Base-by-base conservation (phyloP, 192 early-diverging fungal species). In the Coemansia sp. region DNA sequence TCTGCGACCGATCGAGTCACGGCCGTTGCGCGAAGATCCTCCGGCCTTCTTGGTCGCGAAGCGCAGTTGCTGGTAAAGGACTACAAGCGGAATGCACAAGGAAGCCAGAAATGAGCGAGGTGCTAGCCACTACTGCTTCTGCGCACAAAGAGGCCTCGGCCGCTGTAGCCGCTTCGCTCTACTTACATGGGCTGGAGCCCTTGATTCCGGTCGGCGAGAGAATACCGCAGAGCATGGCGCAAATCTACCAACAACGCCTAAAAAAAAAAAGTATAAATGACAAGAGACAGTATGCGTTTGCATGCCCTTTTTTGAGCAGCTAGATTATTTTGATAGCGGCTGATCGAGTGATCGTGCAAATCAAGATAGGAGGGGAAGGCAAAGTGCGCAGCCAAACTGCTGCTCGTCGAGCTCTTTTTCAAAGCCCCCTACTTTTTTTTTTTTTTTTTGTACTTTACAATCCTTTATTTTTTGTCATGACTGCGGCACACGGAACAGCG, bases 11-110 rank as follows among this genome's bases (percentile, higher is more conserved):
- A 89, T 85, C 10, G 92, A 92, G 70, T 94, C 91, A 63, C 90
- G 84, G 35, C 87, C 87, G 76, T 92, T 94, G 54, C 88, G 87
- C 42, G 92, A 88, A 11, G 90, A 90, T 62, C 92, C 92, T 56
- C 89, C 90, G 12, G 89, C 82, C 70, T 89, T 89, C 70, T 94
- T 94, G 17, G 88, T 78, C 59, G 92, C 92, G 78, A 86, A 91
- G 61, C 92, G 87, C 60, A 90, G 71, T 77, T 89, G 88, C 74
- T 84, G 74, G 62, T 60, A 58, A 17, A 73, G 19, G 51, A 42
- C 69, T 71, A 64, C 41, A 40, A 29, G 24, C 19, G 24, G 32
- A 3, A 14, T n/a, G n/a, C n/a, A n/a, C n/a, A n/a, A n/a, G n/a
- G n/a, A n/a, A n/a, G n/a, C n/a, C n/a, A n/a, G n/a, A n/a, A n/a